These are phyloP conservation scores for Porphyra umbilicalis DNA, from an alignment of 31 red algal species.

Conservation along the genomic window DNA sequence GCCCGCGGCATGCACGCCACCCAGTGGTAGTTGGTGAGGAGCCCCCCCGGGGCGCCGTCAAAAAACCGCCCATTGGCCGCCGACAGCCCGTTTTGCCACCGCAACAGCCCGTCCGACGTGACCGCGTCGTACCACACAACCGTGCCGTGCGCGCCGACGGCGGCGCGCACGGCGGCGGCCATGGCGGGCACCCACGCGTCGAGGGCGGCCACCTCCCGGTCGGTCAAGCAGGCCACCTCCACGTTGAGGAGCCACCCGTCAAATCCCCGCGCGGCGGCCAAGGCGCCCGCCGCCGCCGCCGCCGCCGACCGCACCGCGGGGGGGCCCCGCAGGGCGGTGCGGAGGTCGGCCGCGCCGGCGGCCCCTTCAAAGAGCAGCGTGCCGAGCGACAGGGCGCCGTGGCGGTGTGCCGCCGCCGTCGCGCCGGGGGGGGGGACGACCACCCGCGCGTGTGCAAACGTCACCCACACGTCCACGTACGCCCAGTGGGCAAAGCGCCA, in stretches of 20 bases:
- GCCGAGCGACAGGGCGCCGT: conserved; percentile 54
- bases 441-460: conserved; percentile 70
- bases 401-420: conserved; percentile 74
- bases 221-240: conserved; percentile 36
- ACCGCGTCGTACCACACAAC: conserved; percentile 93
- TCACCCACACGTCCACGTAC: conserved; percentile 82
- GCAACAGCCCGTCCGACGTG: conserved; percentile 39
- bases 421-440: conserved; percentile 63
- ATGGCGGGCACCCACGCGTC: conserved; percentile 43
- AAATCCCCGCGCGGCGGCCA: conserved; percentile 74
- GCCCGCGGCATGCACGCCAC: conserved; percentile 25
- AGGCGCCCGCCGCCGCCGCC: conserved; percentile 36
- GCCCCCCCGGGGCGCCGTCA: conserved; percentile 28
- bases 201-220: conserved; percentile 18
- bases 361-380: conserved; percentile 72
- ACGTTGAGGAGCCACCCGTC: conserved; percentile 89
- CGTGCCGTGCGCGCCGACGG: conserved; percentile 50
- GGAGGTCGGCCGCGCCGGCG: conserved; percentile 17
- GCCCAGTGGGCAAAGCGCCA: conserved; percentile 81
- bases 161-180: conserved; percentile 28
- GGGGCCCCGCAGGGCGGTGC: conserved; percentile 26
- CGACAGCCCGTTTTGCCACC: conserved; percentile 73
- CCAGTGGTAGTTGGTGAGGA: conserved; percentile 84
- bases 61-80: conserved; percentile 79
- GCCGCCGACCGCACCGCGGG: conserved; percentile 33